phyloP scores from a whole-genome alignment of 805 yeast genomes.

The Hanseniaspora hatyaiensis region DNA sequence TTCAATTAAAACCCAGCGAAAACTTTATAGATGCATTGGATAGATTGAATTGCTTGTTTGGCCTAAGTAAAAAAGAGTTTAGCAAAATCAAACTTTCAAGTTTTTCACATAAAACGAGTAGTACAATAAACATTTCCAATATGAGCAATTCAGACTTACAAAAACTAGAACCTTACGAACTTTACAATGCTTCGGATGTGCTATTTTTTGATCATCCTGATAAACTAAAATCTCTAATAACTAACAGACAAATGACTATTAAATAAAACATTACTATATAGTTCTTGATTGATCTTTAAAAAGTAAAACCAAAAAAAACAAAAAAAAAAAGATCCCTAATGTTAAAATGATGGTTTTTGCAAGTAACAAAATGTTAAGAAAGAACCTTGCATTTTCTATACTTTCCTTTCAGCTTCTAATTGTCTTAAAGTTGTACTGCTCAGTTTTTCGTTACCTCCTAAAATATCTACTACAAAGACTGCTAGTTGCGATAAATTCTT shows the following conservation, averaged over 20 bases:
- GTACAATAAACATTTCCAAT: conserved; percentile 31
- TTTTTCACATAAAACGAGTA: conserved; percentile 28
- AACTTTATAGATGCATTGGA: conserved; percentile 46
- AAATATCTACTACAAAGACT: conserved; percentile 46
- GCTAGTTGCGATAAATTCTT: conserved; percentile 43
- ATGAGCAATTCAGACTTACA: conserved; percentile 40
- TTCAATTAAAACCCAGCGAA: conserved; percentile 61
- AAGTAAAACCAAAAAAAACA: no score
- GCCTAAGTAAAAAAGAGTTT: conserved; percentile 70
- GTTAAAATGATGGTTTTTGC: no score
- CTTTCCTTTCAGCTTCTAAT: conserved; percentile 18
- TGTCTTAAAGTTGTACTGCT: conserved; percentile 74
- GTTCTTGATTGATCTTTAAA: no score
- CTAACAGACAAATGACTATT: conserved; percentile 50
- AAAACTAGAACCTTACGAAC: conserved; percentile 41
- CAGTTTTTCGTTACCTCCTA: conserved; percentile 65
- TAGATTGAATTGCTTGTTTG: conserved; percentile 58
- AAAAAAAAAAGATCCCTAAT: no score
- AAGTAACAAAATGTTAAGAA: neutral
- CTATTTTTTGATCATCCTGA: conserved; percentile 85
- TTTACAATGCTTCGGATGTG: conserved; percentile 38
- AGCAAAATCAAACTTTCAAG: conserved; percentile 51
- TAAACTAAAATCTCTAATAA: conserved; percentile 42
- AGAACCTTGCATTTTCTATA: neutral
- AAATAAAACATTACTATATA: no score